A percentile compares a stretch with the other conserved stretches of the same genome.
phyloP scores from a whole-genome alignment of 2,329 filamentous ascomycete genomes.

The Cercospora zeina region DNA sequence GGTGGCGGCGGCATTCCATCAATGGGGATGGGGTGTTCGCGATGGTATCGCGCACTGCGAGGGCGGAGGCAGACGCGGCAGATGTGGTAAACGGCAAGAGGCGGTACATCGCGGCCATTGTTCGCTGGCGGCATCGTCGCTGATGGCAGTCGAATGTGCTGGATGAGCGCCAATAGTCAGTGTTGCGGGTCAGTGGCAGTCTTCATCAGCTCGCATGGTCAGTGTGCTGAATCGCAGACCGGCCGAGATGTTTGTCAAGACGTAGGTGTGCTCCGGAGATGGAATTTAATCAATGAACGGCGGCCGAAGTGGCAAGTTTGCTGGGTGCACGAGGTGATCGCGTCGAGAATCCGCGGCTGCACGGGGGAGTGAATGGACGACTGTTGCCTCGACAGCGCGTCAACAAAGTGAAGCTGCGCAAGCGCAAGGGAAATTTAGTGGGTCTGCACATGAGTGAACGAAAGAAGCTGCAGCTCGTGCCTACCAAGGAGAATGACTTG shows the following conservation, averaged over 20 bases:
- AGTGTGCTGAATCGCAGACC: neutral
- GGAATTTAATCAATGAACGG: neutral
- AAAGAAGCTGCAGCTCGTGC: neutral
- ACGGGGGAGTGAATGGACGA: neutral
- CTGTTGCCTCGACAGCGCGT: neutral
- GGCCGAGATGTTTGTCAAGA: neutral
- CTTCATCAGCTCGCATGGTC: neutral
- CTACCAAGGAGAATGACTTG: neutral
- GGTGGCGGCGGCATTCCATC: conserved; percentile 37
- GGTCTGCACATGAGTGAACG: neutral
- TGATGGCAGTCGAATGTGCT: neutral
- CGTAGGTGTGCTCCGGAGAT: neutral
- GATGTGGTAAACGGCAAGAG: conserved; percentile 40
- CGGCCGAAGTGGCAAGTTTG: neutral
- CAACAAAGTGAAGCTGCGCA: neutral
- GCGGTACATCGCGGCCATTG: conserved; percentile 27
- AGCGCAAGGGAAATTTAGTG: neutral
- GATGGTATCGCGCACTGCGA: conserved; percentile 40
- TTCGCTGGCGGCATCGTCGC: neutral
- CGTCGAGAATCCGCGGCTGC: neutral
- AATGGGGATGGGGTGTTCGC: conserved; percentile 38
- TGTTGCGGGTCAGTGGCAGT: neutral
- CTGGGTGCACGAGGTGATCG: neutral
- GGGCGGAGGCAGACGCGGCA: conserved; percentile 40
- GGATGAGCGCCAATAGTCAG: neutral